Evolutionary conservation across 2,329 filamentous ascomycete species (phyloP).

Genomic region (Exophiala mesophila): DNA sequence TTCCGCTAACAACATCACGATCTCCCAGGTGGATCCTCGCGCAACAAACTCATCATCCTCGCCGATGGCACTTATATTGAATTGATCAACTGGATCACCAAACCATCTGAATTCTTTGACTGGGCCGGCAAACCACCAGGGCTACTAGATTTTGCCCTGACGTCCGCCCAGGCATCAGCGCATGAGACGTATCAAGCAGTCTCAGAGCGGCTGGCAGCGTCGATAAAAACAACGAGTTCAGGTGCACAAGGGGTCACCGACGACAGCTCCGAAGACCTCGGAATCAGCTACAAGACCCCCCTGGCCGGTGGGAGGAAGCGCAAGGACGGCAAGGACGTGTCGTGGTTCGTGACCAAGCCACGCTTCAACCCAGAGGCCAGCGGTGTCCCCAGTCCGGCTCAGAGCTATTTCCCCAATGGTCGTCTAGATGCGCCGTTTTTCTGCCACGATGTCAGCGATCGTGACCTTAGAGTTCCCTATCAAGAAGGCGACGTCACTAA

Average conservation of each 20-base stretch:
- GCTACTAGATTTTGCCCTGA: slow-evolving; percentile 27
- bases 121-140: slow-evolving; percentile 25
- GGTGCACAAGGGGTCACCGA: slow-evolving; percentile 11
- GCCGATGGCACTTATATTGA: slow-evolving; percentile 28
- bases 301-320: slow-evolving; percentile 21
- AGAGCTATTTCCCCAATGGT: slow-evolving; percentile 14
- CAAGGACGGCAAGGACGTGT: slow-evolving; percentile 23
- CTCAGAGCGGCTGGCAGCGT: slow-evolving; percentile 9
- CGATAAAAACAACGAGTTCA: background rate
- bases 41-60: slow-evolving; percentile 29
- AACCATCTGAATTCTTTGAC: slow-evolving; percentile 22
- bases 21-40: slow-evolving; percentile 21
- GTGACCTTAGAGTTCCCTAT: slow-evolving; percentile 29
- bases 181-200: slow-evolving; percentile 19
- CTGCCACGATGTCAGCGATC: slow-evolving; percentile 26
- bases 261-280: slow-evolving; percentile 4
- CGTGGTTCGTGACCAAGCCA: slow-evolving; percentile 23
- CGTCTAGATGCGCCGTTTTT: slow-evolving; percentile 26
- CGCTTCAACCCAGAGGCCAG: slow-evolving; percentile 7
- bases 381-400: slow-evolving; percentile 10
- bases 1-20: background rate
- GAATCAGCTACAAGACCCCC: slow-evolving; percentile 19
- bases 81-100: slow-evolving; percentile 26
- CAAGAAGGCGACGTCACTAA: slow-evolving; percentile 14
- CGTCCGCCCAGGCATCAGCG: slow-evolving; percentile 17